Base-by-base conservation (phyloP, 352 stramenopile genomes). In the Halophytophthora batemanensis region DNA sequence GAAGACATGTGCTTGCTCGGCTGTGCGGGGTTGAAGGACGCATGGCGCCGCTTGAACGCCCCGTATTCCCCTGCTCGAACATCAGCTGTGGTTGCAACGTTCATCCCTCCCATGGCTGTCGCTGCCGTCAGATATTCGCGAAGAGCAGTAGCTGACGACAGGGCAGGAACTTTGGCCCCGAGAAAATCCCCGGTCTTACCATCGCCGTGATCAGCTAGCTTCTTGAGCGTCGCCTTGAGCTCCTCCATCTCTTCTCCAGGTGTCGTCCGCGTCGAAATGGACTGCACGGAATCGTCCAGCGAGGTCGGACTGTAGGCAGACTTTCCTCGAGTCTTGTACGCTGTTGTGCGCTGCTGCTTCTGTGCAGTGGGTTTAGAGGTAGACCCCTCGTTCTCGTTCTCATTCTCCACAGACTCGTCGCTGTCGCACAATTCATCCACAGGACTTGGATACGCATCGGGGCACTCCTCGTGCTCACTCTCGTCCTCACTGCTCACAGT, bases 151-250 rank as follows among this genome's bases (percentile, higher is more conserved):
- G 59, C 46, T 10, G 64, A 65, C 1, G 43, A 45, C n/a, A 55
- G 56, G 14, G 43, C 33, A 2, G 39, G 43, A 29, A 33, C 33
- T 45, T 60, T 60, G 13, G 10, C 19, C 28, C 12, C 22, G 22
- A 22, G 35, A 23, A 45, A 28, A 18, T 29, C 34, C 3, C 51
- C 38, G 22, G 41, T 52, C 4, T 50, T 28, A 37, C n/a, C 47
- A 6, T 68, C 61, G 50, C 77, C 57, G 18, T 80, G 69, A 8
- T 53, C 46, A 28, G 73, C 71, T 10, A 91, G 50, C 10, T 82
- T 85, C 53, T 84, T 69, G 33, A 91, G 64, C 8, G 77, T 91
- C 22, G 72, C 62, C 54, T 91, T 91, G 12, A 91, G 56, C 18
- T 87, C 63, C 37, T 84, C 68, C 66, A 91, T 77, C 50, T 86